Percentiles rank a stretch among this genome's conserved stretches.
Conservation (phyloP, 257 asterid species). For the Cinchona pubescens region DNA sequence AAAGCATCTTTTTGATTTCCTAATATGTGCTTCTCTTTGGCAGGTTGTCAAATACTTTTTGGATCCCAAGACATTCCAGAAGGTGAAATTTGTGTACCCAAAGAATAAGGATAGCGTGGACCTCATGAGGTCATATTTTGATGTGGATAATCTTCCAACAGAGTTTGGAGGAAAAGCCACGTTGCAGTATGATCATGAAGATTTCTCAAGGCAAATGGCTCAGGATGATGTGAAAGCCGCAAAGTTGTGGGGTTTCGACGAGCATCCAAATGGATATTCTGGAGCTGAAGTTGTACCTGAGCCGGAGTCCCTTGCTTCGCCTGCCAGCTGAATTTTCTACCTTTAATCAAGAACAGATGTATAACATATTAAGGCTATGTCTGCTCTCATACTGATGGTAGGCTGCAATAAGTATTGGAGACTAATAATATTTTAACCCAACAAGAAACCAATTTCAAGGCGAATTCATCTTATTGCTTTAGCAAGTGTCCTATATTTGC, state of each 20-base stretch:
- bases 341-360: not conserved
- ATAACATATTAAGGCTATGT: not conserved
- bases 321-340: constrained; percentile 29
- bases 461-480: not conserved
- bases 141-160: constrained; percentile 75
- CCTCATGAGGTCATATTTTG: constrained; percentile 71
- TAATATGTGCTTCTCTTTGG: constrained; percentile 11
- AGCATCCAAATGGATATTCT: constrained; percentile 33
- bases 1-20: not conserved
- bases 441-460: not conserved
- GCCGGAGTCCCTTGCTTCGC: constrained; percentile 43
- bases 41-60: constrained; percentile 91
- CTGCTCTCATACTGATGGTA: not conserved
- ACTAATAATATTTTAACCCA: constrained; percentile 2
- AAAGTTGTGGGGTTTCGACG: constrained; percentile 69
- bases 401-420: constrained; percentile 8
- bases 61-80: constrained; percentile 83
- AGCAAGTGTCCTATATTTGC: not conserved
- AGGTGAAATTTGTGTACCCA: constrained; percentile 89
- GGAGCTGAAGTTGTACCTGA: constrained; percentile 67
- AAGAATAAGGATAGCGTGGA: constrained; percentile 90
- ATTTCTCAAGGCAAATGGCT: constrained; percentile 78
- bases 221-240: constrained; percentile 72
- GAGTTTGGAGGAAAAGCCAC: constrained; percentile 93
- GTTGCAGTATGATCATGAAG: constrained; percentile 75